These are phyloP conservation scores for Panicum hallii DNA, from an alignment of 202 grass and related monocot species.

Conservation along the genomic window DNA sequence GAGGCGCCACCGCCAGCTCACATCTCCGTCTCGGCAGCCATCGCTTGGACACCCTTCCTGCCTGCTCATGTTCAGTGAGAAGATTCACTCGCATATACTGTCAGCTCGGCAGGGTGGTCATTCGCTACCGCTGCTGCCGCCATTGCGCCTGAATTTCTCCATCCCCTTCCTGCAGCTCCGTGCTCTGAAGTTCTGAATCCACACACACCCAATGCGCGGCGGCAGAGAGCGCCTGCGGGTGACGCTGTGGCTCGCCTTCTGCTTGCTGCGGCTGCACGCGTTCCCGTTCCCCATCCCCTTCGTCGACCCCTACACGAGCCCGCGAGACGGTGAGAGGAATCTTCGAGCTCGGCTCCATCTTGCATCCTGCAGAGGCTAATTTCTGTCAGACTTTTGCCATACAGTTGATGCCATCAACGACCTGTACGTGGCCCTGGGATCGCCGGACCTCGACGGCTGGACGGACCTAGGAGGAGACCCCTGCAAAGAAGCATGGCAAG, in stretches of 20 bases:
- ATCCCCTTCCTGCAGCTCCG: neutral
- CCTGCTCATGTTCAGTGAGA: neutral
- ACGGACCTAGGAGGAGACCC: slow-evolving; percentile 71
- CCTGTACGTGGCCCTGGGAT: slow-evolving; percentile 67
- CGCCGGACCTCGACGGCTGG: slow-evolving; percentile 79
- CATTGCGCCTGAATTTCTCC: neutral
- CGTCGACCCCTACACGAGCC: slow-evolving; percentile 33
- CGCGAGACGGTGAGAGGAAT: slow-evolving; percentile 31
- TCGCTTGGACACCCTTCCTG: neutral
- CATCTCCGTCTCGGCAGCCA: neutral
- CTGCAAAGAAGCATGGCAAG: slow-evolving; percentile 75
- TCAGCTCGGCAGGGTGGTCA: neutral
- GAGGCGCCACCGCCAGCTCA: slow-evolving; percentile 17
- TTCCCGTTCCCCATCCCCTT: slow-evolving; percentile 51
- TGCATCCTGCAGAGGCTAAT: neutral
- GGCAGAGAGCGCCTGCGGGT: neutral
- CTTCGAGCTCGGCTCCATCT: neutral
- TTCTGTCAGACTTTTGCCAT: neutral
- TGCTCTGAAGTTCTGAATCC: neutral
- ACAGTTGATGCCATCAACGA: slow-evolving; percentile 84
- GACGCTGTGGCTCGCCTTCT: slow-evolving; percentile 32
- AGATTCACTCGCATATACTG: neutral
- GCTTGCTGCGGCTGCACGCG: slow-evolving; percentile 27
- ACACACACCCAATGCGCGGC: neutral
- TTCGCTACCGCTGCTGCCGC: neutral